Conservation (phyloP, 768 basidiomycete species). For the Sutorius australiensis region DNA sequence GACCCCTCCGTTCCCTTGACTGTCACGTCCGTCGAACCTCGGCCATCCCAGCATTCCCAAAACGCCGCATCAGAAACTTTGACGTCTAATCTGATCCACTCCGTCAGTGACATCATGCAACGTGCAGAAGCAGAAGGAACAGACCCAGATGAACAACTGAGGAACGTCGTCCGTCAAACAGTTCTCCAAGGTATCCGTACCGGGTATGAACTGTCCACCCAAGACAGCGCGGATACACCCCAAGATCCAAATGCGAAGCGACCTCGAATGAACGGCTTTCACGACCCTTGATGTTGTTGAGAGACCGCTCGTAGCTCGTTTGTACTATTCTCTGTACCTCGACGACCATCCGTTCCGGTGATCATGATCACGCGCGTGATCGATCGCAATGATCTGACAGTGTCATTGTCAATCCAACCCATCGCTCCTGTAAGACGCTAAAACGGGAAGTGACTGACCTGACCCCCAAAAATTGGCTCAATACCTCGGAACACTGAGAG, state of each 20-base stretch:
- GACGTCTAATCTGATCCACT: constrained; percentile 61
- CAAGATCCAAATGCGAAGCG: constrained; percentile 21
- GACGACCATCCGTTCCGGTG: constrained; percentile 26
- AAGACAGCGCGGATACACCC: constrained; percentile 4
- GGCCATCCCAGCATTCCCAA: constrained; percentile 64
- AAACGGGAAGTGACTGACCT: not conserved
- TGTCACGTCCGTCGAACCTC: constrained; percentile 11
- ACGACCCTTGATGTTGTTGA: constrained; percentile 1
- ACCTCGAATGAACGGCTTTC: constrained; percentile 23
- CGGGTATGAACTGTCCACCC: constrained; percentile 51
- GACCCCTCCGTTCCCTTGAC: constrained; percentile 14
- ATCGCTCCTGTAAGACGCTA: constrained; percentile 1
- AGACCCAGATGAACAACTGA: constrained; percentile 65
- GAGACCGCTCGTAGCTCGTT: not conserved
- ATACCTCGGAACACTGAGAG: constrained; percentile 13
- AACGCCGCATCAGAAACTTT: constrained; percentile 66
- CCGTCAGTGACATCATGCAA: constrained; percentile 65
- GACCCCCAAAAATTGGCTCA: not conserved
- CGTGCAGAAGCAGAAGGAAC: constrained; percentile 52
- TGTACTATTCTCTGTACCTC: constrained; percentile 13
- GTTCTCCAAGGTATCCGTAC: constrained; percentile 64
- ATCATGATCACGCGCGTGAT: constrained; percentile 32
- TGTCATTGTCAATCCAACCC: constrained; percentile 19
- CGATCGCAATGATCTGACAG: constrained; percentile 31
- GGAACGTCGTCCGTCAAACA: constrained; percentile 53